Conservation (phyloP, 2,329 filamentous ascomycete genomes). For the Hymenoscyphus repandus region DNA sequence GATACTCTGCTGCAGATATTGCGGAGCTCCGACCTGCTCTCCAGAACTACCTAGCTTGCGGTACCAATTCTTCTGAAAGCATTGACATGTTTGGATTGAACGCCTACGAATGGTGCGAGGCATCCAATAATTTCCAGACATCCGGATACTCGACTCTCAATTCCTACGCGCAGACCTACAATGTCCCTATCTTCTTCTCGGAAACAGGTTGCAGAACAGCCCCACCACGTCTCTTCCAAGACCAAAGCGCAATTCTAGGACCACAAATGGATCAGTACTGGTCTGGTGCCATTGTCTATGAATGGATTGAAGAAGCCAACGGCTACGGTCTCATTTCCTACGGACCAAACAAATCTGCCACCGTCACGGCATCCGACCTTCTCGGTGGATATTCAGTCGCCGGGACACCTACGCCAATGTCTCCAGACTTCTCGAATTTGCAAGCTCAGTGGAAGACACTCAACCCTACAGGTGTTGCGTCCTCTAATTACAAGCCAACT, state of each 20-base stretch:
- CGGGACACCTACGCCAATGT: conserved; percentile 67
- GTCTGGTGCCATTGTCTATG: conserved; percentile 81
- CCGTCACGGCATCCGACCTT: conserved; percentile 48
- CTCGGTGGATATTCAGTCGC: conserved; percentile 63
- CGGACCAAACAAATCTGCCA: conserved; percentile 51
- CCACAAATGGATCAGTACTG: conserved; percentile 61
- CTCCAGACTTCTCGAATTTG: conserved; percentile 75
- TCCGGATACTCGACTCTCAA: conserved; percentile 69
- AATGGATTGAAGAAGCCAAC: conserved; percentile 84
- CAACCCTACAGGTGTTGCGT: conserved; percentile 62
- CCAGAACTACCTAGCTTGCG: conserved; percentile 73
- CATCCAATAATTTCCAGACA: conserved; percentile 41
- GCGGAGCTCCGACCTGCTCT: conserved; percentile 58
- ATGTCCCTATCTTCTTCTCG: conserved; percentile 84
- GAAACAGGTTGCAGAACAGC: conserved; percentile 78
- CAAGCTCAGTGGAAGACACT: conserved; percentile 70
- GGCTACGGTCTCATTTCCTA: conserved; percentile 79
- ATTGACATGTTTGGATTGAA: conserved; percentile 85
- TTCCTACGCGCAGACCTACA: conserved; percentile 61
- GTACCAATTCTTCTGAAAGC: conserved; percentile 44
- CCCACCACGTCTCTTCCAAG: conserved; percentile 57
- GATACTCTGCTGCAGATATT: conserved; percentile 85
- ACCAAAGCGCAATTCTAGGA: conserved; percentile 75
- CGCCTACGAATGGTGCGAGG: conserved; percentile 75
- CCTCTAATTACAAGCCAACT: conserved; percentile 58